These are phyloP conservation scores for Leucocoprinus birnbaumii DNA, from an alignment of 768 basidiomycete species.

Conservation along the genomic window DNA sequence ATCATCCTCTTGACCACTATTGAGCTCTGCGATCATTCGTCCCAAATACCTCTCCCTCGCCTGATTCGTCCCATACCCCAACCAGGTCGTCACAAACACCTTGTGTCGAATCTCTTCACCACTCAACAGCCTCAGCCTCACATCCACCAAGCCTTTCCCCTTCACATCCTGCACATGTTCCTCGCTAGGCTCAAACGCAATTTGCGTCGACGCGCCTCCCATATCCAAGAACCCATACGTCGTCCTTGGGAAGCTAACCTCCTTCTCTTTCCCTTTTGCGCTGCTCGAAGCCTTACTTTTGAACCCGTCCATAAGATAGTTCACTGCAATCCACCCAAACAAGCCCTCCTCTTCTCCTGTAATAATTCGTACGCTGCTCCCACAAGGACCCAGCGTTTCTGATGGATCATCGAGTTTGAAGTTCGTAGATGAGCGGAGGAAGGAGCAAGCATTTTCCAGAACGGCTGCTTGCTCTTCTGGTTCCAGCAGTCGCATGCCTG, in stretches of 20 bases:
- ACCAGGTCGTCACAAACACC: slow-evolving; percentile 98
- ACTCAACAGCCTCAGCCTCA: slow-evolving; percentile 75
- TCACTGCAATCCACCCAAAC: slow-evolving; percentile 99
- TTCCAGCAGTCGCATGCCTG: slow-evolving; percentile 91
- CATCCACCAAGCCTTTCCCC: slow-evolving; percentile 71
- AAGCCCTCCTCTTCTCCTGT: slow-evolving; percentile 98
- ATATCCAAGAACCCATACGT: slow-evolving; percentile 99
- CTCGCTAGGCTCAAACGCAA: slow-evolving; percentile 88
- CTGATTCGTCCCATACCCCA: slow-evolving; percentile 97
- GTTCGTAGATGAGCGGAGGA: slow-evolving; percentile 69
- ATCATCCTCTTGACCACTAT: slow-evolving; percentile 30
- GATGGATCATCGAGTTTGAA: slow-evolving; percentile 75
- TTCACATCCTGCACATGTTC: slow-evolving; percentile 53
- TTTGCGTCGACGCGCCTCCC: slow-evolving; percentile 99
- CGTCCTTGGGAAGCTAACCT: slow-evolving; percentile 36
- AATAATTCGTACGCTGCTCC: slow-evolving; percentile 91
- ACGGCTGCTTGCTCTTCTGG: slow-evolving; percentile 66
- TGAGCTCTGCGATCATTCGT: slow-evolving; percentile 56
- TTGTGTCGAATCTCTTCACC: slow-evolving; percentile 88
- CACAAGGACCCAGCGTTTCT: slow-evolving; percentile 69
- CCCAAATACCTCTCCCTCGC: slow-evolving; percentile 93
- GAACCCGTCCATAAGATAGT: slow-evolving; percentile 98
- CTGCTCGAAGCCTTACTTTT: slow-evolving; percentile 24
- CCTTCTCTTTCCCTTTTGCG: slow-evolving; percentile 8
- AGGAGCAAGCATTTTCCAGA: slow-evolving; percentile 73